Evolutionary conservation across 2,329 filamentous ascomycete genomes (phyloP).

Genomic region (Fusarium pininemorale): DNA sequence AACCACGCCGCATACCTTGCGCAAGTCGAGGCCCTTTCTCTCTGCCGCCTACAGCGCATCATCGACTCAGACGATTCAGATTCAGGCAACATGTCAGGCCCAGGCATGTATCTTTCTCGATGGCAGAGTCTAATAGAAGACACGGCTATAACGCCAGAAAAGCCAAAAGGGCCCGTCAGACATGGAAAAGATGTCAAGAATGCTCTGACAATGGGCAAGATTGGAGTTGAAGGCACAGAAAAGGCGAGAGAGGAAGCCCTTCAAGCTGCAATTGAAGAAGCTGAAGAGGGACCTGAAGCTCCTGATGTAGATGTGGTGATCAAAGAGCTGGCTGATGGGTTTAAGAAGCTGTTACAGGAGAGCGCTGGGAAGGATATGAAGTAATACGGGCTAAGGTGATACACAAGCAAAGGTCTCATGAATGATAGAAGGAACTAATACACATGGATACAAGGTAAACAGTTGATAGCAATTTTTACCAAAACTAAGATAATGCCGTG

Average conservation of each 20-base stretch:
- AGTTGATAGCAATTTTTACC: constrained; percentile 12
- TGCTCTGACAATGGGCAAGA: constrained; percentile 55
- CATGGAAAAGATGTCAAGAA: constrained; percentile 62
- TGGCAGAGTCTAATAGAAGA: constrained; percentile 78
- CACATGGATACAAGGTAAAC: neutral
- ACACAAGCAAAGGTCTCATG: neutral
- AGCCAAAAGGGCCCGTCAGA: constrained; percentile 61
- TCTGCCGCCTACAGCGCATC: constrained; percentile 64
- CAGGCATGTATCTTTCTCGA: constrained; percentile 75
- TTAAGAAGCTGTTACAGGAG: constrained; percentile 47
- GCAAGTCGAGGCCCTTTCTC: constrained; percentile 63
- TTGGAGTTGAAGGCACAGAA: constrained; percentile 45
- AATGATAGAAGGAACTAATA: neutral
- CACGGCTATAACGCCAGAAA: constrained; percentile 73
- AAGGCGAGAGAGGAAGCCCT: constrained; percentile 38
- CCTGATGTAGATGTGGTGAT: constrained; percentile 57
- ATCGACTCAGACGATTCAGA: constrained; percentile 52
- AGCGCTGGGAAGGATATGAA: neutral
- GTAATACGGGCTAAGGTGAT: neutral
- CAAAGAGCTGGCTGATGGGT: constrained; percentile 51
- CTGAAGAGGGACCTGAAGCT: constrained; percentile 46
- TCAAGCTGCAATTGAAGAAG: constrained; percentile 39
- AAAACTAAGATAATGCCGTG: neutral
- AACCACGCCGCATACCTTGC: constrained; percentile 69
- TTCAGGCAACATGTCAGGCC: constrained; percentile 61